phyloP scores from a whole-genome alignment of 306 rosid species.

The Benincasa hispida region DNA sequence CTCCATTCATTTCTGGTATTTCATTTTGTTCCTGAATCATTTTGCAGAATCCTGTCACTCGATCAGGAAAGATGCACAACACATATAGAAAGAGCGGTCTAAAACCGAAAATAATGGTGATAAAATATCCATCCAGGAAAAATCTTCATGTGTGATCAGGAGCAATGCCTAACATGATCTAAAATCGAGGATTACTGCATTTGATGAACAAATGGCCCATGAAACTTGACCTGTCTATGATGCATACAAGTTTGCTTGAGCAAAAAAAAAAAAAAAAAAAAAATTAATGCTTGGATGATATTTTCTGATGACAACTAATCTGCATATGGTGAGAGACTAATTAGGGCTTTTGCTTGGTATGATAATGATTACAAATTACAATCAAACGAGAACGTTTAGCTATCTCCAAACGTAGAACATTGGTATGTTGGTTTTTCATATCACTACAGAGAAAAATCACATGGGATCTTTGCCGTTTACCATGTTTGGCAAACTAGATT shows the following conservation, averaged over 20 bases:
- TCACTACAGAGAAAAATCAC: background rate
- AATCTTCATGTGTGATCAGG: background rate
- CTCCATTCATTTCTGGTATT: conserved; percentile 35
- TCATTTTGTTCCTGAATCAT: conserved; percentile 56
- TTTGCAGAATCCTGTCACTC: conserved; percentile 6
- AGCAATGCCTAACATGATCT: background rate
- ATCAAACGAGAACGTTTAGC: background rate
- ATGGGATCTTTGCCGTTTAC: background rate
- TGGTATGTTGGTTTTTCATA: background rate
- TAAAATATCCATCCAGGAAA: background rate
- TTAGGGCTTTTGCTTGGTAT: background rate
- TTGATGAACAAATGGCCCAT: background rate
- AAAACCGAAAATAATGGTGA: background rate
- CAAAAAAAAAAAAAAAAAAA: background rate
- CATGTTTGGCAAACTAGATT: background rate
- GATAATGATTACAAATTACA: no score
- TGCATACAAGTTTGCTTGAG: background rate
- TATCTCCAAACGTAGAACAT: background rate
- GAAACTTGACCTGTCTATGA: background rate
- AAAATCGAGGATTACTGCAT: background rate
- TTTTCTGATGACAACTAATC: background rate
- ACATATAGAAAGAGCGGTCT: background rate
- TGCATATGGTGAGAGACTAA: background rate
- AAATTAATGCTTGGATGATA: background rate
- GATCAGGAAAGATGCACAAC: background rate